These are phyloP conservation scores for Inga oerstediana DNA, from an alignment of 306 rosid genomes.

Conservation along the genomic window DNA sequence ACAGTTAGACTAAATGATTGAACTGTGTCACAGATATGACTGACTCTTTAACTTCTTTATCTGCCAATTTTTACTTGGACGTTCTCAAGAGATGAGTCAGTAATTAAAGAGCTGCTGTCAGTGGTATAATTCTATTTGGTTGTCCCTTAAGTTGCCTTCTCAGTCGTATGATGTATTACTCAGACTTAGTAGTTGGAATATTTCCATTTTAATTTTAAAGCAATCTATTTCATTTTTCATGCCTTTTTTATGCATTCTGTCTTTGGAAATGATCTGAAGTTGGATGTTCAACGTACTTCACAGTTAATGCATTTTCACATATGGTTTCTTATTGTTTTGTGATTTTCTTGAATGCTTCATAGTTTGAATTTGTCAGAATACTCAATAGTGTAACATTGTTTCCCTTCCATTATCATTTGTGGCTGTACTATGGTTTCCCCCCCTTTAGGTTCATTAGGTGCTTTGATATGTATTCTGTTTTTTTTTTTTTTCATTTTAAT, in stretches of 20 bases:
- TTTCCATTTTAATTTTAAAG: background rate
- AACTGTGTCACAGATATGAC: background rate
- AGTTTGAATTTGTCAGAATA: background rate
- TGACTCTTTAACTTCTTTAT: background rate
- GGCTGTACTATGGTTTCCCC: background rate
- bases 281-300: background rate
- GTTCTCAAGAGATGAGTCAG: background rate
- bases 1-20: background rate
- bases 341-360: background rate
- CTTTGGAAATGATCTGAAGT: slow-evolving; percentile 15
- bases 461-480: background rate
- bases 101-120: background rate
- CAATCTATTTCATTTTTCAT: background rate
- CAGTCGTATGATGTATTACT: background rate
- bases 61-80: background rate
- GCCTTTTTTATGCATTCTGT: background rate
- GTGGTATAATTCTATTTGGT: background rate
- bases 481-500: slow-evolving; percentile 1
- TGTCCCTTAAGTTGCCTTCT: background rate
- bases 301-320: background rate
- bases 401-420: background rate
- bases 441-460: background rate
- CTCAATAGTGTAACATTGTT: background rate
- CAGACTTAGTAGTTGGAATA: background rate
- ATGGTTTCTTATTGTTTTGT: background rate